Conservation (phyloP, 257 asterid species). For the Prunella vulgaris region DNA sequence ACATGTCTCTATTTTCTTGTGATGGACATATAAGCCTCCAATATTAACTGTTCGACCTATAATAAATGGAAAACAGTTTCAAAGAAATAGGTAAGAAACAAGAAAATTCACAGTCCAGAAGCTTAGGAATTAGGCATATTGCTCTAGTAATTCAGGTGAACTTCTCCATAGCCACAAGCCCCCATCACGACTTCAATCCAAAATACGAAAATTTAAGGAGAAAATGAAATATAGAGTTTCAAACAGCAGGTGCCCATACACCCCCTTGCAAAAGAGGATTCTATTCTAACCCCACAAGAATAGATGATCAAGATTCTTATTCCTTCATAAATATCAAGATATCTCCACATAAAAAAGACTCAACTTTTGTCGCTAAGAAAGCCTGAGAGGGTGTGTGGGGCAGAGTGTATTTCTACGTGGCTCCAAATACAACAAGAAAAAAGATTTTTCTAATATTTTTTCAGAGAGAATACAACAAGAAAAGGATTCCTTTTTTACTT, state of each 20-base stretch:
- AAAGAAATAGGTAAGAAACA: constrained; percentile 11
- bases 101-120: background rate
- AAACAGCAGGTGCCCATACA: constrained; percentile 14
- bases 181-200: constrained; percentile 11
- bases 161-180: constrained; percentile 4
- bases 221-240: background rate
- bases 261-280: constrained; percentile 25
- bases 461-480: background rate
- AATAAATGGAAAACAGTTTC: constrained; percentile 4
- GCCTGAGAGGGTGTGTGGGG: background rate
- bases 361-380: background rate
- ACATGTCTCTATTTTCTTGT: constrained; percentile 54
- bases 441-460: background rate
- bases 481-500: too few species aligned
- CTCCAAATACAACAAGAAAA: constrained; percentile 16
- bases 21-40: constrained; percentile 48
- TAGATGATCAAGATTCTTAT: constrained; percentile 24
- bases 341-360: background rate
- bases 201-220: background rate
- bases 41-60: constrained; percentile 30
- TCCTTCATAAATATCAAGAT: constrained; percentile 11
- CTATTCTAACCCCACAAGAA: constrained; percentile 19
- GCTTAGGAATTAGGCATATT: background rate
- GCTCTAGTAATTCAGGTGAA: background rate
- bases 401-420: constrained; percentile 17